A percentile compares a stretch with the other conserved stretches of the same genome.
phyloP scores from a whole-genome alignment of 2,329 filamentous ascomycete genomes.

The Botrytis fabae region DNA sequence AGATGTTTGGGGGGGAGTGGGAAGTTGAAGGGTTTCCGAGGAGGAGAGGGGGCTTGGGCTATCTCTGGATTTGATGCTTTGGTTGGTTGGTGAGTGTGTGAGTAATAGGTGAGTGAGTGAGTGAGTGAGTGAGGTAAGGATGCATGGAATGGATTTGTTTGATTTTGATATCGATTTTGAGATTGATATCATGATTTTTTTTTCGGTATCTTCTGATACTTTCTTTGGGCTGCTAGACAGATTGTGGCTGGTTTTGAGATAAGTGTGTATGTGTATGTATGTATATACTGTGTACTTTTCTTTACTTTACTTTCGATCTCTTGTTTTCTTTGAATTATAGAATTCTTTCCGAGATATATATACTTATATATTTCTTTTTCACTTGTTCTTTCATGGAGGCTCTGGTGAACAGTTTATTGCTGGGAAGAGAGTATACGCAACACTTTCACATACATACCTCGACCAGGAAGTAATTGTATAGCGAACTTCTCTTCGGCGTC shows the following conservation, averaged over 20 bases:
- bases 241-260: background rate
- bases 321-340: no score
- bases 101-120: background rate
- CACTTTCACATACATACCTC: background rate
- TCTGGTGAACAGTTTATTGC: background rate
- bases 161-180: background rate
- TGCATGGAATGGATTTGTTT: background rate
- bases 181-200: background rate
- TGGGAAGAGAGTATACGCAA: background rate
- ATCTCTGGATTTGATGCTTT: background rate
- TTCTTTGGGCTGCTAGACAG: background rate
- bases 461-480: background rate
- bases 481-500: background rate
- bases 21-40: slow-evolving; percentile 8
- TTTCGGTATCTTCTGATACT: background rate
- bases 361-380: background rate
- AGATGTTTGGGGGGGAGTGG: background rate
- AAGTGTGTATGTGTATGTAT: background rate
- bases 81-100: background rate
- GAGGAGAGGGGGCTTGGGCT: background rate
- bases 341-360: background rate
- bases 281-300: background rate
- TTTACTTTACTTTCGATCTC: background rate
- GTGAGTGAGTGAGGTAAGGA: background rate
- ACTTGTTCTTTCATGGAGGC: background rate